A percentile compares a stretch with the other conserved stretches of the same genome.
Evolutionary conservation across 2,329 filamentous ascomycete genomes (phyloP).

Genomic region (Pseudocercospora vitis): DNA sequence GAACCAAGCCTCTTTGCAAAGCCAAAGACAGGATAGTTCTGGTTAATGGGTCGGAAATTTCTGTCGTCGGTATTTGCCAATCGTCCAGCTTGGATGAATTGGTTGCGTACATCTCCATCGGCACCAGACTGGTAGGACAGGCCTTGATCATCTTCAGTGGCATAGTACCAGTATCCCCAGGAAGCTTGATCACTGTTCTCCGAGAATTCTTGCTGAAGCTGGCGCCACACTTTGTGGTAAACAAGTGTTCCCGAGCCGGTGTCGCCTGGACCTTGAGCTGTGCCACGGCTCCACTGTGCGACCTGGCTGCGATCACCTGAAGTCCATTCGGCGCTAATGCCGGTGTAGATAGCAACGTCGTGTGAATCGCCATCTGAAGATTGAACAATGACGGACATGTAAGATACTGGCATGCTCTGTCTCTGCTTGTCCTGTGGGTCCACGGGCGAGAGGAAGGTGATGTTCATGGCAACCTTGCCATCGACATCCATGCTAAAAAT

Average conservation of each 20-base stretch:
- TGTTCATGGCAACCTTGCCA: conserved; percentile 61
- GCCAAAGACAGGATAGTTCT: conserved; percentile 55
- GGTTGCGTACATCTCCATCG: conserved; percentile 48
- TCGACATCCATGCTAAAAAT: conserved; percentile 67
- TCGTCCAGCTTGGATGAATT: conserved; percentile 47
- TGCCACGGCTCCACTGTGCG: conserved; percentile 63
- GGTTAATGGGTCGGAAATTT: conserved; percentile 52
- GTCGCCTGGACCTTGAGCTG: conserved; percentile 26
- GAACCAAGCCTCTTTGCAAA: conserved; percentile 51
- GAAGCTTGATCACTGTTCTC: conserved; percentile 52
- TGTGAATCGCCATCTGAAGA: conserved; percentile 64
- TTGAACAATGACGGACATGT: conserved; percentile 63
- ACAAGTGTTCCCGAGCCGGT: conserved; percentile 43
- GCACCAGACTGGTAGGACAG: conserved; percentile 51
- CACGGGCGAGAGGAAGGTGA: conserved; percentile 70
- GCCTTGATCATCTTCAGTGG: conserved; percentile 44
- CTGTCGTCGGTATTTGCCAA: conserved; percentile 50
- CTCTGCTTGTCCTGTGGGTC: conserved; percentile 64
- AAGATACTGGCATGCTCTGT: conserved; percentile 70
- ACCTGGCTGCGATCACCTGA: conserved; percentile 59
- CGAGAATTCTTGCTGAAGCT: conserved; percentile 49
- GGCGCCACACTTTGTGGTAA: conserved; percentile 60
- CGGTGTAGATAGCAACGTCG: conserved; percentile 68
- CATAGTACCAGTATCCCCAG: conserved; percentile 56
- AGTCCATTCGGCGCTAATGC: conserved; percentile 67